Percentiles rank a stretch among this genome's conserved stretches.
Evolutionary conservation across 768 basidiomycete genomes (phyloP).

Genomic region (Neoboletus magnificus): DNA sequence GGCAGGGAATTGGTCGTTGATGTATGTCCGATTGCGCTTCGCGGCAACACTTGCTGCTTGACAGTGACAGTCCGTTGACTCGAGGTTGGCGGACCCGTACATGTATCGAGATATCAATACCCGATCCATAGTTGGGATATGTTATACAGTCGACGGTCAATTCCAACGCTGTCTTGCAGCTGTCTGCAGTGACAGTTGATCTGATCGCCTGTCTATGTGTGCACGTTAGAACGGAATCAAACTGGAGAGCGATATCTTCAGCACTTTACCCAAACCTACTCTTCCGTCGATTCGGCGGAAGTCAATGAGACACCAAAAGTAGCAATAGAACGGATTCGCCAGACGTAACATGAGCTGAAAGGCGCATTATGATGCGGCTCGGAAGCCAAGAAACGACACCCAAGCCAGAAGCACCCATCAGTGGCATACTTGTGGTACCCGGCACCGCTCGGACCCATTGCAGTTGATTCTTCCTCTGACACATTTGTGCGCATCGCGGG

Average conservation of each 20-base stretch:
- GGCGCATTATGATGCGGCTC: not conserved
- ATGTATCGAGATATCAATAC: not conserved
- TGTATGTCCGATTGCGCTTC: slow-evolving; percentile 72
- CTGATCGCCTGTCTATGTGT: not conserved
- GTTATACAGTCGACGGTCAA: slow-evolving; percentile 9
- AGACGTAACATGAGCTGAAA: not conserved
- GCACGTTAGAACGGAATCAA: slow-evolving; percentile 1
- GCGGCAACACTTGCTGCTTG: slow-evolving; percentile 42
- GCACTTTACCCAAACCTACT: not conserved
- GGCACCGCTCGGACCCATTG: slow-evolving; percentile 8
- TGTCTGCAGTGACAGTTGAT: not conserved
- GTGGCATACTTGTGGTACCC: not conserved
- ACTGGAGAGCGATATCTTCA: slow-evolving; percentile 1
- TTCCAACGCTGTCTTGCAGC: not conserved
- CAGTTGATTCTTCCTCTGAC: slow-evolving; percentile 1
- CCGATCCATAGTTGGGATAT: not conserved
- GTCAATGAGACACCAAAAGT: not conserved
- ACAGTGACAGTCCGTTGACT: slow-evolving; percentile 13
- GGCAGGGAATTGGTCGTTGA: slow-evolving; percentile 63
- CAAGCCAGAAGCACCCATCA: slow-evolving; percentile 16
- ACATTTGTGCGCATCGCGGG: slow-evolving; percentile 11
- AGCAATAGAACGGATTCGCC: not conserved
- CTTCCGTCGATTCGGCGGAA: slow-evolving; percentile 1
- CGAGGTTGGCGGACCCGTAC: not conserved
- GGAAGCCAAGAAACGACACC: slow-evolving; percentile 1